phyloP scores from a whole-genome alignment of 2,329 filamentous ascomycete genomes.

The Leptographium radiaticola region DNA sequence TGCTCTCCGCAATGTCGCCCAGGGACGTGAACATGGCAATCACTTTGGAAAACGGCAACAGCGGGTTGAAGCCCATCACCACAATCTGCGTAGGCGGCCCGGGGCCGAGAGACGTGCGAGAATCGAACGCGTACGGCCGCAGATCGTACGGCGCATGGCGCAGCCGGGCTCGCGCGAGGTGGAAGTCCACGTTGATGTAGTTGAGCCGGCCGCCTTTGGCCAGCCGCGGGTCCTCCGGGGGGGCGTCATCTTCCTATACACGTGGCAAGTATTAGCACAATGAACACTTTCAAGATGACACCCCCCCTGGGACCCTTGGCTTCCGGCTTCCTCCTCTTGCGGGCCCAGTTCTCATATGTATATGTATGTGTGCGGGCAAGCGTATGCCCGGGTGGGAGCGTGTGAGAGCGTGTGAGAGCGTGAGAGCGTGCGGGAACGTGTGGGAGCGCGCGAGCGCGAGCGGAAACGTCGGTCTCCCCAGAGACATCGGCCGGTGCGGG shows the following conservation, averaged over 20 bases:
- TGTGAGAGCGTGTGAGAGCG: no score
- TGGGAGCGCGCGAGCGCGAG: no score
- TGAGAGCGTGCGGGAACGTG: no score
- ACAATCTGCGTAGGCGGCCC: constrained; percentile 84
- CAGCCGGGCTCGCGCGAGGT: constrained; percentile 56
- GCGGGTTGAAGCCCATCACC: constrained; percentile 89
- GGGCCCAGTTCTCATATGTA: constrained; percentile 4
- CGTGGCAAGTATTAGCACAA: constrained; percentile 37
- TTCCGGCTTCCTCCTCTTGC: constrained; percentile 10
- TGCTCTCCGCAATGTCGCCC: constrained; percentile 79
- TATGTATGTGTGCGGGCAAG: constrained; percentile 7
- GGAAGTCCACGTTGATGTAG: constrained; percentile 58
- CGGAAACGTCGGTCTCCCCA: neutral
- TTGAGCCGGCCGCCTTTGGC: constrained; percentile 51
- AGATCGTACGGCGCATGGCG: constrained; percentile 66
- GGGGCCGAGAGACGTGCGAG: constrained; percentile 71
- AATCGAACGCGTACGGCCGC: constrained; percentile 70
- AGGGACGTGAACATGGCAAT: constrained; percentile 64
- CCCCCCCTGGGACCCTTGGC: constrained; percentile 24
- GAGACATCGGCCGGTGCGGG: neutral
- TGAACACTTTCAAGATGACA: constrained; percentile 37
- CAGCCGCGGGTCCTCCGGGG: constrained; percentile 71
- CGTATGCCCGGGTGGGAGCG: neutral
- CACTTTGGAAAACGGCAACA: constrained; percentile 68
- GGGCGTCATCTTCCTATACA: constrained; percentile 64